Conservation (phyloP, 306 rosid genomes). For the Vachellia pachyceras region DNA sequence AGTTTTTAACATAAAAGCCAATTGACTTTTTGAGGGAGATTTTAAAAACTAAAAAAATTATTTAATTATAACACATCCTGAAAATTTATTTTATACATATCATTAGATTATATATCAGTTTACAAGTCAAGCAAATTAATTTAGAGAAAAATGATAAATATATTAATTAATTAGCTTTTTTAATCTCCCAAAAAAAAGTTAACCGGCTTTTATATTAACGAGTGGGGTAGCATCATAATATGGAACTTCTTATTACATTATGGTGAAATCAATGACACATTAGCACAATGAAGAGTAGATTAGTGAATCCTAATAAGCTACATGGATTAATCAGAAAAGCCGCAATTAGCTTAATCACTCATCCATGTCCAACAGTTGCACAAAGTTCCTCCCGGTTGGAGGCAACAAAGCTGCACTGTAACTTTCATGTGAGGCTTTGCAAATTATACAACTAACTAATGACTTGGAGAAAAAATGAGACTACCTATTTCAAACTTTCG, state of each 20-base stretch:
- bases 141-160: too few species aligned
- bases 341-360: neutral
- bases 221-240: too few species aligned
- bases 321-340: neutral
- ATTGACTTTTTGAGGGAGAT: too few species aligned
- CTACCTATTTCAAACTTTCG: neutral
- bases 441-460: neutral
- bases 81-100: too few species aligned
- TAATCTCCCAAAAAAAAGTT: too few species aligned
- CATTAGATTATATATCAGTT: too few species aligned
- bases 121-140: too few species aligned
- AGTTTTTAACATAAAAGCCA: too few species aligned
- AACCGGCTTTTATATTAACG: too few species aligned
- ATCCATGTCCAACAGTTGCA: neutral
- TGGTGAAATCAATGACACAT: neutral
- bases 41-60: too few species aligned
- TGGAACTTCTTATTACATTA: neutral
- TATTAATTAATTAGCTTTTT: too few species aligned
- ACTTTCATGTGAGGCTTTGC: neutral
- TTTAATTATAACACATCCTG: too few species aligned
- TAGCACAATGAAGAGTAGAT: neutral
- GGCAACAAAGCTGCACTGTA: neutral
- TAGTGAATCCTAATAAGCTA: neutral
- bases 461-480: neutral
- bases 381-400: neutral